A percentile compares a stretch with the other conserved stretches of the same genome.
Conservation (phyloP, 352 stramenopile species). For the Globisporangium spiculum region DNA sequence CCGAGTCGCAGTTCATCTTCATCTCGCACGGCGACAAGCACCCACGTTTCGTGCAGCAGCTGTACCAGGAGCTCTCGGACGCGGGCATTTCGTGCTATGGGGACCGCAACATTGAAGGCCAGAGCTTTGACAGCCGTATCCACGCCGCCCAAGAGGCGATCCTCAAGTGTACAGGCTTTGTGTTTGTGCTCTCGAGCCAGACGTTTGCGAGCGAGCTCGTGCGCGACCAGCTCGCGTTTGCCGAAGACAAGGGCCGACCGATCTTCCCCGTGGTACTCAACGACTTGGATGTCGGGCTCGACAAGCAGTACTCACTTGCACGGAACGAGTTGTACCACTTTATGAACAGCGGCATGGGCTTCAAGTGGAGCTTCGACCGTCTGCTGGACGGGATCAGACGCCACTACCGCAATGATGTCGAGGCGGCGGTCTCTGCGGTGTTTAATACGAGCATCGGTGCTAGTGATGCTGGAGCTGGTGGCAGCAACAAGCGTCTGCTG, state of each 20-base stretch:
- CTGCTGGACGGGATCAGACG: slow-evolving; percentile 43
- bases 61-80: slow-evolving; percentile 58
- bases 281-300: slow-evolving; percentile 64
- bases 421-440: not conserved
- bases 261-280: slow-evolving; percentile 84
- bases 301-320: slow-evolving; percentile 81
- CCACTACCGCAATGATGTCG: slow-evolving; percentile 24
- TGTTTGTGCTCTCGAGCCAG: slow-evolving; percentile 75
- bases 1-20: slow-evolving; percentile 64
- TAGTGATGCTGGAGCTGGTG: not conserved
- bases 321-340: slow-evolving; percentile 83
- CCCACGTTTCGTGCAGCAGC: slow-evolving; percentile 57
- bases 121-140: slow-evolving; percentile 73
- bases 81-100: slow-evolving; percentile 59
- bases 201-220: slow-evolving; percentile 73
- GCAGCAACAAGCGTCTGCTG: not conserved
- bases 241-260: slow-evolving; percentile 77
- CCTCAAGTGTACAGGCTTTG: slow-evolving; percentile 68
- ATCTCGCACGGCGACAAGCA: slow-evolving; percentile 78
- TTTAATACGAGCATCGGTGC: not conserved
- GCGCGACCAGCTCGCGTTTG: slow-evolving; percentile 77
- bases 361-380: slow-evolving; percentile 55
- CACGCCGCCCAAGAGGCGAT: slow-evolving; percentile 79
- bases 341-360: slow-evolving; percentile 65
- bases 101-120: slow-evolving; percentile 56